Conservation (phyloP, 441 rosid genomes). For the Aleurites moluccanus region DNA sequence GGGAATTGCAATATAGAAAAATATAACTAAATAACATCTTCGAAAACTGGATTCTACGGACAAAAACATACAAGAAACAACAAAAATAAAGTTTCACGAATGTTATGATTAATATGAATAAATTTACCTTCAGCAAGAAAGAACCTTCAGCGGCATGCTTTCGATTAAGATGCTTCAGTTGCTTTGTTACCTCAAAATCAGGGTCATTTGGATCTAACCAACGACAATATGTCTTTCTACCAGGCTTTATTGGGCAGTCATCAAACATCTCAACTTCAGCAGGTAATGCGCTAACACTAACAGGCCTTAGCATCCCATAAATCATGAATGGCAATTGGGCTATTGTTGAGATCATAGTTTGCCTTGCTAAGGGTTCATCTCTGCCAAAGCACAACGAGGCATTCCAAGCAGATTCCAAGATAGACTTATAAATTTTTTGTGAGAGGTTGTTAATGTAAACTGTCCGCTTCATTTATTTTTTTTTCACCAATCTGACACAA, state of each 20-base stretch:
- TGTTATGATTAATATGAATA: background rate
- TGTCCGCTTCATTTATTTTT: too few species aligned
- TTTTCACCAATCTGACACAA: too few species aligned
- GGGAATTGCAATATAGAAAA: constrained; percentile 7
- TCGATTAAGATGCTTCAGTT: constrained; percentile 38
- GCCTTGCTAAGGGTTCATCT: too few species aligned
- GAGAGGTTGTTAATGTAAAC: too few species aligned
- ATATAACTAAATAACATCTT: background rate
- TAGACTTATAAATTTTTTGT: too few species aligned
- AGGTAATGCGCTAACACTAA: constrained; percentile 64
- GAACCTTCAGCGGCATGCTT: constrained; percentile 55
- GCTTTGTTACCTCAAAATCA: constrained; percentile 44
- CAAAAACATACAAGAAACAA: too few species aligned
- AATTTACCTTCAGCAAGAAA: constrained; percentile 42
- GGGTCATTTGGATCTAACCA: constrained; percentile 62
- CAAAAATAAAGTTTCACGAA: background rate
- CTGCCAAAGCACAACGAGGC: too few species aligned
- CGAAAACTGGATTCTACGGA: background rate
- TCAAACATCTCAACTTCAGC: constrained; percentile 64
- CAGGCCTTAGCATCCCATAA: constrained; percentile 81
- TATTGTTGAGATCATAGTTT: too few species aligned
- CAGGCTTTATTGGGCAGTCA: constrained; percentile 59
- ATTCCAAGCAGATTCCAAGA: too few species aligned
- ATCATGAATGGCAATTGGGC: too few species aligned
- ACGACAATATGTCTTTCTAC: constrained; percentile 37